Evolutionary conservation across 106 monocot genomes (phyloP).

Genomic region (Platanthera zijinensis): DNA sequence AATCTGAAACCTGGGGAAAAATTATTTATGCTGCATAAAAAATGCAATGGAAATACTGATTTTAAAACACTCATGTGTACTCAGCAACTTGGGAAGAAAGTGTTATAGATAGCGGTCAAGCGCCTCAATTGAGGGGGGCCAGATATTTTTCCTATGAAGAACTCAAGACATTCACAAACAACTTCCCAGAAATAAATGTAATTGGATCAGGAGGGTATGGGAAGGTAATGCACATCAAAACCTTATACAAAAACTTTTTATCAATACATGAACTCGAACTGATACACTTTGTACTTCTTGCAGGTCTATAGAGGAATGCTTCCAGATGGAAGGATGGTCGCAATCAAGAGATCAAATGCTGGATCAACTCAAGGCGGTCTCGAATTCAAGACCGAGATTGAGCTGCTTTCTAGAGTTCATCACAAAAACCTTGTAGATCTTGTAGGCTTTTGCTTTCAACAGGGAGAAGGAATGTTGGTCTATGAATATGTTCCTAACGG

Average conservation of each 20-base stretch:
- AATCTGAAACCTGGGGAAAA: background rate
- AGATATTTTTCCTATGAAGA: conserved; percentile 64
- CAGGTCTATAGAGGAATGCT: conserved; percentile 63
- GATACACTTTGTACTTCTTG: background rate
- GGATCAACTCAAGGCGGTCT: conserved; percentile 50
- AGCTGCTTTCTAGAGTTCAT: conserved; percentile 55
- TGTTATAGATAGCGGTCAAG: conserved; percentile 32
- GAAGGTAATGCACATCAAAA: conserved; percentile 26
- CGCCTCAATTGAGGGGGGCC: conserved; percentile 64
- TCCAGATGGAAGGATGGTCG: conserved; percentile 36
- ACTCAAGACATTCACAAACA: conserved; percentile 52
- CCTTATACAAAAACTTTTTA: background rate
- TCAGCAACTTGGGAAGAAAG: conserved; percentile 53
- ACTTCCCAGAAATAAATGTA: conserved; percentile 48
- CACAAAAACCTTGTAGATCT: conserved; percentile 52
- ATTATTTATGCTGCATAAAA: background rate
- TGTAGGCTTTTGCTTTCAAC: conserved; percentile 54
- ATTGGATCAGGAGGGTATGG: conserved; percentile 65
- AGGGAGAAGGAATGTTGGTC: conserved; percentile 56
- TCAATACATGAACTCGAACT: background rate
- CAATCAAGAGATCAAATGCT: conserved; percentile 43
- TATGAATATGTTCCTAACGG: conserved; percentile 59
- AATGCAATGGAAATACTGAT: background rate
- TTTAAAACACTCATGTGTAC: background rate
- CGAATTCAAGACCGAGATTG: conserved; percentile 75